phyloP scores from a whole-genome alignment of 148 eudicot genomes.

The Rhododendron vialii region DNA sequence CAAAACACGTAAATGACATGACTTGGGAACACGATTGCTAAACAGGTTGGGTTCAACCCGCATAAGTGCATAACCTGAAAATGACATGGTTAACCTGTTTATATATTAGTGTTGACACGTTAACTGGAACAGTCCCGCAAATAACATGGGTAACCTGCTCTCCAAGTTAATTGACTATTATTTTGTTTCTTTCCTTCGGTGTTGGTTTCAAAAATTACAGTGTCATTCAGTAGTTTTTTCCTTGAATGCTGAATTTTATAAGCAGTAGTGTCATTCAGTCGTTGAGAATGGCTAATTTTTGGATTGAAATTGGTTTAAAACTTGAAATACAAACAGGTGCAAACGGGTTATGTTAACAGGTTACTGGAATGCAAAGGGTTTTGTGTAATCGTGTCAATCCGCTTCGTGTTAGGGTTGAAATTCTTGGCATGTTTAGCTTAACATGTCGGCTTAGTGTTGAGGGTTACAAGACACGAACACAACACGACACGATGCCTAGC shows the following conservation, averaged over 20 bases:
- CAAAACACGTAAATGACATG: too few relatives aligned
- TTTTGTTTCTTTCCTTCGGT: background rate
- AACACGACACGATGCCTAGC: background rate
- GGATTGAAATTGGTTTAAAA: background rate
- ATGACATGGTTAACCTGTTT: too few relatives aligned
- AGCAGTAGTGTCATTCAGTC: background rate
- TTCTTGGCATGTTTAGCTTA: background rate
- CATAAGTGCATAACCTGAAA: too few relatives aligned
- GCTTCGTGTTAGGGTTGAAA: background rate
- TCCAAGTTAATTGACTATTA: background rate
- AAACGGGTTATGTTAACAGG: background rate
- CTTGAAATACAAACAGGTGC: background rate
- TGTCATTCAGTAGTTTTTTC: background rate
- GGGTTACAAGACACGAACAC: background rate
- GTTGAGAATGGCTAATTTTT: background rate
- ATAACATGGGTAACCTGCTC: background rate
- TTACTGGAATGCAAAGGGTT: background rate
- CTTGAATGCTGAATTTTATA: background rate
- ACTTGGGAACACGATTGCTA: too few relatives aligned
- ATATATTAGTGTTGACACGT: too few relatives aligned
- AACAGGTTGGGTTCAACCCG: too few relatives aligned
- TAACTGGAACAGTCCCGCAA: too few relatives aligned
- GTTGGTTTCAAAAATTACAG: background rate
- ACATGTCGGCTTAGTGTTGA: background rate
- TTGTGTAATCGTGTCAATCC: background rate